Evolutionary conservation across 2,329 filamentous ascomycete genomes (phyloP), one percentile per base, ranked within the genome.

Genomic region (Pestalotiopsis sp.): DNA sequence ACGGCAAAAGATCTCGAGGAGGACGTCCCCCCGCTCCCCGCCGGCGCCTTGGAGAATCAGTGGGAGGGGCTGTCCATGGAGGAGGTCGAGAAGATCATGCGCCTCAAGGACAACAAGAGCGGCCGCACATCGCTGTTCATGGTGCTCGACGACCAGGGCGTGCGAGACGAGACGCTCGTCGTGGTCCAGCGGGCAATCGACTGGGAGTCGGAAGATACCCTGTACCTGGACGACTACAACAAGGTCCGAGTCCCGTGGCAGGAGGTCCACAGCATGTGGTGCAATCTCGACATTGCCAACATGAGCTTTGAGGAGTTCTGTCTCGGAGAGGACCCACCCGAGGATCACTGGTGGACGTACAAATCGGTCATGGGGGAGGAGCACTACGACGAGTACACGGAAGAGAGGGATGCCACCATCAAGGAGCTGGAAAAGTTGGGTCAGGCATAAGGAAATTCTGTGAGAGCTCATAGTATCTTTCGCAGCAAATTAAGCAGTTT

Each of bases 381-480:
- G 2, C 57, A 59, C 3, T 59, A 59, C 25, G 57, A 13, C 20
- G 57, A 27, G 57, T 20, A 20, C 12, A 23, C 57, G 17, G 17
- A 59, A 14, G 25, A 59, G 13, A 59, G 57, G 23, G 57, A 59
- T 27, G 13, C 57, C 25, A 23, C 57, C 57, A 59, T 59, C 57
- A 59, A 59, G 23, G 57, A 59, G 25, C 57, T 59, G n/a, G 57
- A 59, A 27, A 59, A 59, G 25, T 59, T 59, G 57, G 57, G 25
- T 14, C n/a, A 20, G 3, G 57, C 57, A 23, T 59, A 6, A 36
- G 31, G 1, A 36, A 36, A 9, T 36, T 36, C 7, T 36, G 7
- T 1, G 31, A 36, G 31, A 2, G 31, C 31, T 36, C 31, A 36
- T 7, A 36, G 31, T 36, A 31, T 31, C 31, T 9, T 27, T 5